Conservation (phyloP, 345 rosid genomes). For the Dipteronia sinensis region DNA sequence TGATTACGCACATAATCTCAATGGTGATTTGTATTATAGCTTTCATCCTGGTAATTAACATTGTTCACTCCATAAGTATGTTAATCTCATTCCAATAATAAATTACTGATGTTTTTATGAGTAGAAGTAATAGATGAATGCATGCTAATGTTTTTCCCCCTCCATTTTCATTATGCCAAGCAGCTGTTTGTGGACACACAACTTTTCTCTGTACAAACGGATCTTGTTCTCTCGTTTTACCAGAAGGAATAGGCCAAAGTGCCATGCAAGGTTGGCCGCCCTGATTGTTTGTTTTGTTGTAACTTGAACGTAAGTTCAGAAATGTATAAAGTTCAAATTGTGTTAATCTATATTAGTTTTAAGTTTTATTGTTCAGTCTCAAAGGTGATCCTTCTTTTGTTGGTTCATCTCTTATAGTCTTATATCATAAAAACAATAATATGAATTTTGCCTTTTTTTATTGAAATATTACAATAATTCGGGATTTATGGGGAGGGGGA, state of each 20-base stretch:
- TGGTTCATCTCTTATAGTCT: background rate
- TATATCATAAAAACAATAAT: background rate
- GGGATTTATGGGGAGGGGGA: too few relatives aligned
- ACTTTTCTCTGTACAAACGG: constrained; percentile 95
- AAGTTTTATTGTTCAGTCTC: constrained; percentile 1
- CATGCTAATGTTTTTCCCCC: constrained; percentile 8
- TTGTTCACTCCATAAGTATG: too few relatives aligned
- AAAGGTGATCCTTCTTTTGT: constrained; percentile 5
- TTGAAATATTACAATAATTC: too few relatives aligned
- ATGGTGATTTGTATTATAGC: background rate
- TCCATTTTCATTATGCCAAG: background rate
- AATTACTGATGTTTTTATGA: background rate
- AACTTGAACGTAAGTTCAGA: constrained; percentile 35
- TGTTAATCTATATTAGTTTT: constrained; percentile 1
- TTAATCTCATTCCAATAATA: background rate
- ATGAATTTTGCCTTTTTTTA: too few relatives aligned
- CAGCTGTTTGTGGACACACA: constrained; percentile 93
- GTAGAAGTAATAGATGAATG: background rate
- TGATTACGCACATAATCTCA: background rate
- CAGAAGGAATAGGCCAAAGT: constrained; percentile 70
- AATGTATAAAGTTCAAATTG: constrained; percentile 16
- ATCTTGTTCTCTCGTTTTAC: constrained; percentile 83
- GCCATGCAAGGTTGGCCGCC: constrained; percentile 12
- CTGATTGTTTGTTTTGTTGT: constrained; percentile 19
- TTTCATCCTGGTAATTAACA: background rate